Conservation (phyloP, 768 basidiomycete species). For the Lentinula guzmanii region DNA sequence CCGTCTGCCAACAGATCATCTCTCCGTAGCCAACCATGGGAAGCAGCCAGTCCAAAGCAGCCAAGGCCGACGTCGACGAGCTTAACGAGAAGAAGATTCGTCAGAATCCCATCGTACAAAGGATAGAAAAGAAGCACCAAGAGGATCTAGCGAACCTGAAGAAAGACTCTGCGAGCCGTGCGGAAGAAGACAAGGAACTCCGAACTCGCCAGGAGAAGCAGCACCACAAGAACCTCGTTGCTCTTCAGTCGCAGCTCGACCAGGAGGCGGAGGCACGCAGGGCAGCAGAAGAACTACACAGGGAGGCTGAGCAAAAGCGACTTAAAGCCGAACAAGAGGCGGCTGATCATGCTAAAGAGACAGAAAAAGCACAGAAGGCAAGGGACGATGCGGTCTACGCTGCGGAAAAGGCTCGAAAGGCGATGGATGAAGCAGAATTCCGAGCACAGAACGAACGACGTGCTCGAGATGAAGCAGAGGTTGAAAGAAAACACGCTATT, state of each 20-base stretch:
- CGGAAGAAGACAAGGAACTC: not conserved
- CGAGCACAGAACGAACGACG: not conserved
- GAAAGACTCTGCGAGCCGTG: not conserved
- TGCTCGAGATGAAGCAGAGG: not conserved
- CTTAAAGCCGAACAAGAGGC: not conserved
- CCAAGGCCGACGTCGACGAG: conserved; percentile 1
- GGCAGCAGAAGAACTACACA: not conserved
- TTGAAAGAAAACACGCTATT: not conserved
- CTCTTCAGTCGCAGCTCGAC: conserved; percentile 2
- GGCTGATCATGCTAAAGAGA: not conserved
- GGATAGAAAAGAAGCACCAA: conserved; percentile 1
- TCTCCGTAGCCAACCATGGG: not conserved
- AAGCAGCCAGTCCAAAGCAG: not conserved
- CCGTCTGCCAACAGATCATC: not conserved
- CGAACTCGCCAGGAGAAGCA: not conserved
- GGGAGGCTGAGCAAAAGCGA: not conserved
- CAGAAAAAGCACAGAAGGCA: not conserved
- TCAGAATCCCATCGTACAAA: not conserved
- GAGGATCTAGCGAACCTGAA: not conserved
- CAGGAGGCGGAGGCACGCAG: not conserved
- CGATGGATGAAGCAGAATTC: not conserved
- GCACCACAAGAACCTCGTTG: not conserved
- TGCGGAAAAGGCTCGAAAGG: conserved; percentile 2
- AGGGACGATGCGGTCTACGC: conserved; percentile 1
- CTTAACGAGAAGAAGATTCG: not conserved